phyloP scores from a whole-genome alignment of 164 flowering plant genomes.

The Aristolochia contorta region DNA sequence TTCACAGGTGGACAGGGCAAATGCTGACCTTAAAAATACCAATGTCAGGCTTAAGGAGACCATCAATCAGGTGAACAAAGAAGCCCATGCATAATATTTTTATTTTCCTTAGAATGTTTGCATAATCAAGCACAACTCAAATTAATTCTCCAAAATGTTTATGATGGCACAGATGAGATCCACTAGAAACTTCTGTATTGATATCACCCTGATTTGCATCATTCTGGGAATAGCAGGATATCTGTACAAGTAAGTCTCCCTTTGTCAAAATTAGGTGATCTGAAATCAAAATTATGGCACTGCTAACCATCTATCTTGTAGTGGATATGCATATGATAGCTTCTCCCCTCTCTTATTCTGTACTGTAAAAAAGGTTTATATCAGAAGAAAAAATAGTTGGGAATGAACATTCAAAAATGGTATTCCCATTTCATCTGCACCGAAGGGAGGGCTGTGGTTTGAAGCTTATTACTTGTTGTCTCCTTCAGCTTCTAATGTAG shows the following conservation, averaged over 20 bases:
- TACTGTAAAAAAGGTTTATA: background rate
- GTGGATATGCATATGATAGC: too few species aligned
- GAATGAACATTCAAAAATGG: too few species aligned
- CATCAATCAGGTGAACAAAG: conserved; percentile 57
- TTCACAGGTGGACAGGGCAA: conserved; percentile 78
- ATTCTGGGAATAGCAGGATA: conserved; percentile 96
- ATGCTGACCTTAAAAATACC: conserved; percentile 87
- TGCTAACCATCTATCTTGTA: too few species aligned
- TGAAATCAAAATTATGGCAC: too few species aligned
- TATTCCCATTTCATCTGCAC: too few species aligned
- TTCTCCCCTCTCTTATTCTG: background rate
- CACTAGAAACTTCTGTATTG: conserved; percentile 86
- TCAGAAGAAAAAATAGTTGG: too few species aligned
- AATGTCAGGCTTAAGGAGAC: conserved; percentile 93
- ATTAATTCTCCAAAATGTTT: background rate
- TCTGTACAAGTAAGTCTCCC: conserved; percentile 74
- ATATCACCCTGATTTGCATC: conserved; percentile 69
- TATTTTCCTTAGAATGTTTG: too few species aligned
- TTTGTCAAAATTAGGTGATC: too few species aligned
- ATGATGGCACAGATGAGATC: conserved; percentile 62
- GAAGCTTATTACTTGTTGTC: too few species aligned
- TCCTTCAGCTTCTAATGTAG: too few species aligned
- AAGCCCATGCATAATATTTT: background rate
- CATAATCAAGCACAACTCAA: too few species aligned
- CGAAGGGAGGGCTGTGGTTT: too few species aligned